Base-by-base conservation (phyloP, 1,139 yeast species). In the Scheffersomyces stambukii region DNA sequence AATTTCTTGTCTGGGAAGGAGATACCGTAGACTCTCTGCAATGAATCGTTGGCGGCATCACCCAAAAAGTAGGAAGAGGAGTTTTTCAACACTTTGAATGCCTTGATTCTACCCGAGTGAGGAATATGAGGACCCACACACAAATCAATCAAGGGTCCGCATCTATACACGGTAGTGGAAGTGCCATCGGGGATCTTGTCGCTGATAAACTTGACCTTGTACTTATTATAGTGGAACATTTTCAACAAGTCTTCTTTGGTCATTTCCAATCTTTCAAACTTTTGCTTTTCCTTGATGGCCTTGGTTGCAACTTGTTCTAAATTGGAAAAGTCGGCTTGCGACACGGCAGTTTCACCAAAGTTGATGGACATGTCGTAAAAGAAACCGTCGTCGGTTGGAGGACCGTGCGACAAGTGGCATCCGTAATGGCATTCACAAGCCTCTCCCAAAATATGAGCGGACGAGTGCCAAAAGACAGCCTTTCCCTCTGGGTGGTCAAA, bases 121-220 rank as follows among this genome's bases (percentile, higher is more conserved):
- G 97, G 96, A 43, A 93, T 83, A 57, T 93, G 99, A 28, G 99
- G 99, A 46, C 99, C 99, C 37, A 85, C 74, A 75, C 99, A 93
- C 59, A 93, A 75, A 64, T 93, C 99, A 50, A 93, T 91, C 60
- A 93, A 76, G 26, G 96, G 88, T 49, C 99, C 99, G 68, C 97
- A 91, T 67, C 96, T 80, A 70, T 93, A 93, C 25, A 93, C 97
- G 27, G 98, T 91, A 47, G 97, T 80, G 27, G 95, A 77, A 27
- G 96, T 88, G 24, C 95, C 95, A 59, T 93, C 98, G 41, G 97
- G 96, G 41, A 93, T 77, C 70, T 93, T 91, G 46, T 84, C 83
- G 42, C 72, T 64, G 48, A 93, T 89, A 48, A 91, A 75, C 51
- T 83, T 75, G 48, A 86, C 91, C 72, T 93, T 93, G 68, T 89